Evolutionary conservation across 106 monocot genomes (phyloP).

Genomic region (Dendrobium catenatum): DNA sequence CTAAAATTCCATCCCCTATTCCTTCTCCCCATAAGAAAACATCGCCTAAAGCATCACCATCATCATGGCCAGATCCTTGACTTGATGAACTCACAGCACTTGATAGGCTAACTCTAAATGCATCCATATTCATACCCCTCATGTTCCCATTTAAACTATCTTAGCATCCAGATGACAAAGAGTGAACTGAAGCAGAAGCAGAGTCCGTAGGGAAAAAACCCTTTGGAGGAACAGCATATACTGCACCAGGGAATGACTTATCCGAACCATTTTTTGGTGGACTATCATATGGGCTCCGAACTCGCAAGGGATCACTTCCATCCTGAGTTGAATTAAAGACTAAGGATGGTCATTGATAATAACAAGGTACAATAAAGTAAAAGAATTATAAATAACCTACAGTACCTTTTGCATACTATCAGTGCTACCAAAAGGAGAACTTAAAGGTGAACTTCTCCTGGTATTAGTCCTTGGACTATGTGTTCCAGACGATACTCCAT

Average conservation of each 20-base stretch:
- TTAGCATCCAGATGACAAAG: slow-evolving; percentile 44
- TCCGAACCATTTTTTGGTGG: slow-evolving; percentile 74
- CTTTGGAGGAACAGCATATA: slow-evolving; percentile 37
- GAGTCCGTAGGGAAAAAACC: slow-evolving; percentile 46
- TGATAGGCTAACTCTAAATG: slow-evolving; percentile 80
- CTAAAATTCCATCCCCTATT: slow-evolving; percentile 77
- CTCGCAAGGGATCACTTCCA: slow-evolving; percentile 43
- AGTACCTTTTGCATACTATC: slow-evolving; percentile 74
- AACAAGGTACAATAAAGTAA: slow-evolving; percentile 3
- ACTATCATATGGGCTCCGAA: slow-evolving; percentile 73
- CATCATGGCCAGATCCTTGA: slow-evolving; percentile 98
- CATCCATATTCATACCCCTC: slow-evolving; percentile 50
- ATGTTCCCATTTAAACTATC: slow-evolving; percentile 49
- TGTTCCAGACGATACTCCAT: slow-evolving; percentile 73
- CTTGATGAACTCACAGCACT: slow-evolving; percentile 98
- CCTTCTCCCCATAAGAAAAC: slow-evolving; percentile 99
- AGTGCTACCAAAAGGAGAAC: slow-evolving; percentile 72
- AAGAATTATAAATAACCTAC: slow-evolving; percentile 9
- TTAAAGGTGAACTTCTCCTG: slow-evolving; percentile 55
- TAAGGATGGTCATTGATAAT: slow-evolving; percentile 8
- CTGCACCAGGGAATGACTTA: slow-evolving; percentile 50
- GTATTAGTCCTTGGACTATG: slow-evolving; percentile 83
- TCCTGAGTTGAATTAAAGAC: slow-evolving; percentile 40
- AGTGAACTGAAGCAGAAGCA: slow-evolving; percentile 37
- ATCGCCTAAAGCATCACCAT: slow-evolving; percentile 96